Evolutionary conservation across 1,139 yeast genomes (phyloP), one percentile per base, ranked within the genome.

Genomic region (Zygosaccharomyces sapae): DNA sequence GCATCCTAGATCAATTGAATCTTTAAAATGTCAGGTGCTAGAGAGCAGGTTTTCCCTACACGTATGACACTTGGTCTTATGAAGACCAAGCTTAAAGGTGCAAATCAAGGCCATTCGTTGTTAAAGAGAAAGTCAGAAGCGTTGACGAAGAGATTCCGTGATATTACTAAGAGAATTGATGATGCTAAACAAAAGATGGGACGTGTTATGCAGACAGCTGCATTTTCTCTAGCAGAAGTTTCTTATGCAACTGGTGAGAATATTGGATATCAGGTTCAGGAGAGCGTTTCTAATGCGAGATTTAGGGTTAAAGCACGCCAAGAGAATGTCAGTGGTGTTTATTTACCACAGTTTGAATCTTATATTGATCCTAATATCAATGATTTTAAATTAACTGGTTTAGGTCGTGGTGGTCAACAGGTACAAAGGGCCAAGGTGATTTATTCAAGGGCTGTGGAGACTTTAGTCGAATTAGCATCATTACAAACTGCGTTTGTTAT

Each of bases 351-450:
- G 49, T 92, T 92, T 60, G 96, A 89, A 60, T 80, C 90, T 29
- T 85, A 77, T 57, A 80, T 88, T 53, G 86, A 88, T 62, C 88
- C 86, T 52, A 80, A 81, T 20, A 86, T 88, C 63, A 92, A 90
- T 61, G 98, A 92, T 63, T 92, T 92, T 74, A 87, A 87, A 67
- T 75, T 92, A 80, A 92, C 97, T 7, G 98, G 98, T 55, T 76
- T 92, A 59, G 98, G 98, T 45, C 80, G 97, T 66, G 98, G 98
- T 69, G 97, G 98, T 53, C 98, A 92, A 69, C 97, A 92, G 68
- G 95, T 92, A 46, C 96, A 87, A 69, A 86, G 84, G 69, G 97
- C 97, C 47, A 89, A 90, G 68, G 79, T 79, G 58, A 96, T 92
- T 34, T 92, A 92, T 68, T 83, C 96, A 31, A 87, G 85, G 63